Base-by-base conservation (phyloP, 2,329 filamentous ascomycete species). In the Hypoxylon sp. region DNA sequence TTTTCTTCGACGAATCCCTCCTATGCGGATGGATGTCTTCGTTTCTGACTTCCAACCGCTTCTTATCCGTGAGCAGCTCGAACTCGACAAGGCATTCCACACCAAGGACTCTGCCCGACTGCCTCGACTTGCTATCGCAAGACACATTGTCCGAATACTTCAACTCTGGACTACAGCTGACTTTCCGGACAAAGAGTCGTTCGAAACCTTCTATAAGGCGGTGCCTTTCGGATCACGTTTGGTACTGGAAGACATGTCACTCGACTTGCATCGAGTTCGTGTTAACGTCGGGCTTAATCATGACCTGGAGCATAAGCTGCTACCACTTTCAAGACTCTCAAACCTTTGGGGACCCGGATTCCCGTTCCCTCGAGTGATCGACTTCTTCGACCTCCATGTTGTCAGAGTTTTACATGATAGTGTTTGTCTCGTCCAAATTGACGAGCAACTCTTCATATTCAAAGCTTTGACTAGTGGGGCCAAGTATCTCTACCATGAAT, bases 401-500 rank as follows among this genome's bases (percentile, higher is more conserved):
- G 71, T 85, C 63, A 78, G 79, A 18, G 84, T 89, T 73, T 75
- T 88, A 16, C 84, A 88, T 67, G 87, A 89, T 71, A 87, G 85
- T 64, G 83, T 89, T 45, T 87, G 84, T 59, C 77, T 88, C 12
- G 85, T 88, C 45, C 76, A 77, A 30, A 78, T 84, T 40, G 68
- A 76, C 18, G 78, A 75, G 5, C 70, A 77, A 49, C 73, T 79
- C 2, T 84, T 82, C 78, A 83, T 88, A 59, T 82, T 89, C 75
- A 89, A 89, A 72, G 84, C 85, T 2, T 73, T 88, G 42, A 84
- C 83, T 2, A 85, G 84, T 74, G 83, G 82, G 67, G 80, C 84
- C 64, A 88, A 88, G 71, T 89, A 85, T 70, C 78, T 89, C 36
- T 89, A 89, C 71, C 85, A 88, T 69, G 87, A 89, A 74, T 79